Evolutionary conservation across 257 asterid genomes (phyloP), one percentile per base, ranked within the genome.

Genomic region (Solanum dulcamara): DNA sequence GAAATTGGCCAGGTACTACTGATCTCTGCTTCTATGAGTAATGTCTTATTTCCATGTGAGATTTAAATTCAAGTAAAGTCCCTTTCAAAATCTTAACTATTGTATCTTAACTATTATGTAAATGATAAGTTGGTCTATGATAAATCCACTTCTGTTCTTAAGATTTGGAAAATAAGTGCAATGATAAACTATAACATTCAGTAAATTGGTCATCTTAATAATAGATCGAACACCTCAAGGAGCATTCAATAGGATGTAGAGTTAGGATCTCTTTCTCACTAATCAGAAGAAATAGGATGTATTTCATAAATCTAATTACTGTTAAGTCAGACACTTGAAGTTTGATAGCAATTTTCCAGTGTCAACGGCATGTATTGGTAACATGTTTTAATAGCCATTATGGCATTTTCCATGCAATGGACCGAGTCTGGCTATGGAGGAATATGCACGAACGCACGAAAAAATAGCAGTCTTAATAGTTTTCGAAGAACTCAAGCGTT

Each of bases 1-100:
- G 83, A 85, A 80, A 66, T 9, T 90, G 22, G 90, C 88, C 15
- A 81, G 89, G 92, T 90, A n/a, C n/a, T n/a, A n/a, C n/a, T n/a
- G n/a, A n/a, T n/a, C n/a, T n/a, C n/a, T n/a, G n/a, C n/a, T n/a
- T n/a, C n/a, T n/a, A 85, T 32, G 40, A 20, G 62, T 77, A 33
- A 81, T 77, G 20, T 18, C n/a, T 20, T 57, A 53, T 86, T 84
- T 53, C n/a, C 10, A 14, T 87, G 64, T 38, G 50, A 83, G 33
- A 8, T 24, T 24, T 42, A 26, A 75, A 44, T 75, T 74, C 24
- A 42, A 46, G 22, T 75, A 24, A 28, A 42, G 81, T 44, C 6
- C 51, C 81, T 72, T 72, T 40, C 81, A 72, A 40, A 72, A 72
- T 72, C 55, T n/a, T 11, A 14, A 72, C 2, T n/a, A n/a, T n/a